These are phyloP conservation scores for Tetrapisispora iriomotensis DNA, from an alignment of 805 yeast genomes.

Conservation along the genomic window DNA sequence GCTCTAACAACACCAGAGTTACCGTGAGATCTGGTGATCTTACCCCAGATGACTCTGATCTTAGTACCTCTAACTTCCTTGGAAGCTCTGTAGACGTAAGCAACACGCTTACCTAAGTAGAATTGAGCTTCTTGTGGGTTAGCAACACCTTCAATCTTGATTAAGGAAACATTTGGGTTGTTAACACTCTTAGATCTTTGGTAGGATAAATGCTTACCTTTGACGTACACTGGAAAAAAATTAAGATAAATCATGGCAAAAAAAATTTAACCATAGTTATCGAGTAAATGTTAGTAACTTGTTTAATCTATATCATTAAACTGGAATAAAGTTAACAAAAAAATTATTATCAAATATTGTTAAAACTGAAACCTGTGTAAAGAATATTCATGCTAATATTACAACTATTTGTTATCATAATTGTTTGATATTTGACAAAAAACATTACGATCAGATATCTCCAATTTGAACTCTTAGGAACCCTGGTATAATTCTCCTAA, in stretches of 20 bases:
- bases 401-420: too few relatives aligned
- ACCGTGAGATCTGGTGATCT: slow-evolving; percentile 98
- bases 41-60: slow-evolving; percentile 99
- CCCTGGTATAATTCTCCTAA: too few relatives aligned
- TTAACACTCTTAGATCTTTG: slow-evolving; percentile 97
- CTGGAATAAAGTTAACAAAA: too few relatives aligned
- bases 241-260: too few relatives aligned
- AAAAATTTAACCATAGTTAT: too few relatives aligned
- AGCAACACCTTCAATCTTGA: slow-evolving; percentile 94
- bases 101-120: slow-evolving; percentile 99
- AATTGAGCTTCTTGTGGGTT: slow-evolving; percentile 91
- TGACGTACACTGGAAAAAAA: slow-evolving; percentile 77
- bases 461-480: too few relatives aligned
- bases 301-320: too few relatives aligned
- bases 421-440: too few relatives aligned
- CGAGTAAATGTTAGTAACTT: slow-evolving; percentile 6
- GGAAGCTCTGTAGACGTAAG: slow-evolving; percentile 97
- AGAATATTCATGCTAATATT: too few relatives aligned
- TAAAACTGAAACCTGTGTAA: too few relatives aligned
- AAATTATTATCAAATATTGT: too few relatives aligned
- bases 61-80: slow-evolving; percentile 98
- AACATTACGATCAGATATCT: too few relatives aligned
- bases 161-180: slow-evolving; percentile 96
- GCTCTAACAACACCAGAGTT: slow-evolving; percentile 98
- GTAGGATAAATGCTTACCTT: slow-evolving; percentile 99